Evolutionary conservation across 208 protist genomes (phyloP).

Genomic region (Herpetomonas tarakana): DNA sequence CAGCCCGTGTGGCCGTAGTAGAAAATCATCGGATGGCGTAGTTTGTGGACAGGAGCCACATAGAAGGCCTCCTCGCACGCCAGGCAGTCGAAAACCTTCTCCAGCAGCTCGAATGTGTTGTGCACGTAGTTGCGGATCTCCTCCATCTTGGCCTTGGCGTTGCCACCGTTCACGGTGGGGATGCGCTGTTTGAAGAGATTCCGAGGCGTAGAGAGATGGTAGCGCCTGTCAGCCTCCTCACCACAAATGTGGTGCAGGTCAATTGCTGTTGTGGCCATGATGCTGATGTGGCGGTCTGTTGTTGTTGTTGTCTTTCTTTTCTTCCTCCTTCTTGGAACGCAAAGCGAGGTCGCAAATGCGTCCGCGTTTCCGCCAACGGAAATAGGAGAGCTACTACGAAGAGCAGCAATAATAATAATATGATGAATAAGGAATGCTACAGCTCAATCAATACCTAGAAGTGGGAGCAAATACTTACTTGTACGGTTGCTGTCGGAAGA

Average conservation of each 20-base stretch:
- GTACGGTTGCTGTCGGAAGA: too few relatives aligned
- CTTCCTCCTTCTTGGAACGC: not conserved
- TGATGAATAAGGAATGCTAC: too few relatives aligned
- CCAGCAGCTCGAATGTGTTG: constrained; percentile 83
- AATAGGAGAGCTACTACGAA: too few relatives aligned
- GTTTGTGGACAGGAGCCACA: constrained; percentile 82
- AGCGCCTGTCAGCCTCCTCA: constrained; percentile 40
- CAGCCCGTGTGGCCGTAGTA: constrained; percentile 95
- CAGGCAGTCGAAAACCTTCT: constrained; percentile 84
- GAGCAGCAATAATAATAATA: too few relatives aligned
- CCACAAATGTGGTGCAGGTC: constrained; percentile 43
- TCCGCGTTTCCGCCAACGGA: too few relatives aligned
- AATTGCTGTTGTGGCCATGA: constrained; percentile 35
- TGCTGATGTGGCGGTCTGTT: not conserved
- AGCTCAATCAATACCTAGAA: too few relatives aligned
- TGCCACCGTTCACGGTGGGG: constrained; percentile 45
- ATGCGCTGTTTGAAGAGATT: constrained; percentile 61
- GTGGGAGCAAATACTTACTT: too few relatives aligned
- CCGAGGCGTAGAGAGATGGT: constrained; percentile 33
- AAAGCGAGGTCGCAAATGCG: constrained; percentile 12
- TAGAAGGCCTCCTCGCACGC: constrained; percentile 81
- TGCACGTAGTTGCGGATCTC: constrained; percentile 89
- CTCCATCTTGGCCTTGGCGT: constrained; percentile 61
- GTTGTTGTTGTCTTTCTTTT: constrained; percentile 9
- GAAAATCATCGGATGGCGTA: constrained; percentile 96